These are phyloP conservation scores for Escovopsis sp. DNA, from an alignment of 2,329 filamentous ascomycete species.

Conservation along the genomic window DNA sequence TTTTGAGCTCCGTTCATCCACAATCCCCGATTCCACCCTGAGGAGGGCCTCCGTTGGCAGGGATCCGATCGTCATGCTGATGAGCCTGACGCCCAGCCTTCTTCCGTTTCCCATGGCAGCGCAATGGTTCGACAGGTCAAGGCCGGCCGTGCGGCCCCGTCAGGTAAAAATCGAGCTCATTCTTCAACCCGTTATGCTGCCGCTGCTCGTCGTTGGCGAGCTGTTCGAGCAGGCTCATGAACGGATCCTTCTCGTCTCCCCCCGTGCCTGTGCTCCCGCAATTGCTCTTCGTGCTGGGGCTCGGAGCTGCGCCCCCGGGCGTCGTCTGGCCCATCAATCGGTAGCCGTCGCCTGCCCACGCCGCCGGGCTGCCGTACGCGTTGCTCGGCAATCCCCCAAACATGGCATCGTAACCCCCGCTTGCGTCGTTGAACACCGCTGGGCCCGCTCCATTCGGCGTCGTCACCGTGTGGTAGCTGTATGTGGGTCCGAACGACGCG, in stretches of 20 bases:
- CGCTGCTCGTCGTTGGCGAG: slow-evolving; percentile 64
- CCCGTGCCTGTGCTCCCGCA: slow-evolving; percentile 33
- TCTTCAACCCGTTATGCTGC: slow-evolving; percentile 45
- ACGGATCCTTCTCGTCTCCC: slow-evolving; percentile 62
- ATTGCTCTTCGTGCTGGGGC: slow-evolving; percentile 33
- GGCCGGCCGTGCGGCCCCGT: no score
- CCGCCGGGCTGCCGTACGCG: slow-evolving; percentile 33
- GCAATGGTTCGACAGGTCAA: no score
- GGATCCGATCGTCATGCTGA: no score
- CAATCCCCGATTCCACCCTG: no score
- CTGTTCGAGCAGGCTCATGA: slow-evolving; percentile 64
- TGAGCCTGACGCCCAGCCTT: no score
- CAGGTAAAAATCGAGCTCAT: slow-evolving; percentile 67
- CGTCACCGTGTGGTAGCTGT: slow-evolving; percentile 21
- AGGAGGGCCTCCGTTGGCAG: no score
- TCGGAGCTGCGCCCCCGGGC: slow-evolving; percentile 12
- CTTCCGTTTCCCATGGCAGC: no score
- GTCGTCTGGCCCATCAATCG: slow-evolving; percentile 4
- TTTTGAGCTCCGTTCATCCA: no score
- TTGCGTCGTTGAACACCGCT: slow-evolving; percentile 15
- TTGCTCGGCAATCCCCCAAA: slow-evolving; percentile 40
- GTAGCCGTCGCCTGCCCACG: slow-evolving; percentile 31
- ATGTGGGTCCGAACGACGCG: slow-evolving; percentile 12
- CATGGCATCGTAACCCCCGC: slow-evolving; percentile 40
- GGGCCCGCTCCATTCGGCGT: not conserved